These are phyloP conservation scores for Mycosphaerella sp. DNA, from an alignment of 2,329 filamentous ascomycete genomes.

Conservation along the genomic window DNA sequence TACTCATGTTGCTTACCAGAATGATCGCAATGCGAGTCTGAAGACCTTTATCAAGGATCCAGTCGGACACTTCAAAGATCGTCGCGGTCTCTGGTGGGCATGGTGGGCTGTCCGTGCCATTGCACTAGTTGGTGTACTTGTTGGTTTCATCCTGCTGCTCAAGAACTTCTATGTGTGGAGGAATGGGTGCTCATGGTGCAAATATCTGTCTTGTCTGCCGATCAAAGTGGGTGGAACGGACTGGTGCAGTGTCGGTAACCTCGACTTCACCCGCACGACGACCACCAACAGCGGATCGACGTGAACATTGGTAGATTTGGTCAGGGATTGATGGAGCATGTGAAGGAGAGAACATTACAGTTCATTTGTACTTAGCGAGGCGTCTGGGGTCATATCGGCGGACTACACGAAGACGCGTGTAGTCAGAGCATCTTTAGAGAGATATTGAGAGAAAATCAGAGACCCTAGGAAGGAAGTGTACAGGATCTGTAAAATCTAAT, in stretches of 20 bases:
- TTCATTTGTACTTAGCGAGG: conserved; percentile 5
- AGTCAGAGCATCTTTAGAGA: not conserved
- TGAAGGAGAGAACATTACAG: not conserved
- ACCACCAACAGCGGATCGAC: conserved; percentile 16
- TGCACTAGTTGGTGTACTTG: conserved; percentile 69
- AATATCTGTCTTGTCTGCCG: conserved; percentile 83
- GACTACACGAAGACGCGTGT: not conserved
- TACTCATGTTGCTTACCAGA: conserved; percentile 15
- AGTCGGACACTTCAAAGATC: conserved; percentile 77
- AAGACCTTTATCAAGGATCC: conserved; percentile 45
- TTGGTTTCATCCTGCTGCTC: conserved; percentile 79
- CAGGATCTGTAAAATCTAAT: not conserved
- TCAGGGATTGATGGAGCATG: not conserved
- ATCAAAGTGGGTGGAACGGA: conserved; percentile 46
- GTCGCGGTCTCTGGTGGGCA: conserved; percentile 91
- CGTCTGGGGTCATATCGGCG: conserved; percentile 1
- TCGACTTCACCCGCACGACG: conserved; percentile 31
- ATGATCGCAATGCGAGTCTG: conserved; percentile 28
- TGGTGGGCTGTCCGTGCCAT: conserved; percentile 88
- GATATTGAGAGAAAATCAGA: not conserved
- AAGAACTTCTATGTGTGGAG: conserved; percentile 84
- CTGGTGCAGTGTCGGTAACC: conserved; percentile 55
- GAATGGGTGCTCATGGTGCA: conserved; percentile 82
- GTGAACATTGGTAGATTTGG: conserved; percentile 11
- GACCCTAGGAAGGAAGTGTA: not conserved